Percentiles rank a stretch among this genome's conserved stretches.
Evolutionary conservation across 2,329 filamentous ascomycete species (phyloP).

Genomic region (Pyrenochaeta sp.): DNA sequence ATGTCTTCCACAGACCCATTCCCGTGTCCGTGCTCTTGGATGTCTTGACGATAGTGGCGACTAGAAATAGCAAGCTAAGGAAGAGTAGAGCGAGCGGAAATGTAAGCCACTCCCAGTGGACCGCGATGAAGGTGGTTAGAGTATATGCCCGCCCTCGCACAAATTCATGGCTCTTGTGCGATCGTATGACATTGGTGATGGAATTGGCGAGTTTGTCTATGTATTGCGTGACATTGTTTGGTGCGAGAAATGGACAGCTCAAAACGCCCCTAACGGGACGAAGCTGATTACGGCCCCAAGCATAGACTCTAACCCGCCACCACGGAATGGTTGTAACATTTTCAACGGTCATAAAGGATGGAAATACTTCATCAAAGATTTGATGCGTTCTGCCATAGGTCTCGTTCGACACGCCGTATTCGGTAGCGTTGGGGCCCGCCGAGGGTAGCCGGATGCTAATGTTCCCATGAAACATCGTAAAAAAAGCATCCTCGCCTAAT

Average conservation of each 20-base stretch:
- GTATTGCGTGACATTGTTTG: conserved; percentile 32
- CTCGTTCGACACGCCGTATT: conserved; percentile 12
- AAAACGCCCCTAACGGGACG: not conserved
- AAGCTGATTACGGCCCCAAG: conserved; percentile 2
- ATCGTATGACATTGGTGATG: conserved; percentile 32
- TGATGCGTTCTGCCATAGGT: not conserved
- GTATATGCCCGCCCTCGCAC: conserved; percentile 18
- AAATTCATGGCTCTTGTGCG: conserved; percentile 12
- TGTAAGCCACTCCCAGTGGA: conserved; percentile 36
- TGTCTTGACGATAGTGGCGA: conserved; percentile 25
- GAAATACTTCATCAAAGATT: conserved; percentile 15
- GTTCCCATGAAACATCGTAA: conserved; percentile 1
- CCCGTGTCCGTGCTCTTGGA: conserved; percentile 6
- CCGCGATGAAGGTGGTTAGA: conserved; percentile 14
- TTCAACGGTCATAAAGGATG: conserved; percentile 5
- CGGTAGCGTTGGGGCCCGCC: not conserved
- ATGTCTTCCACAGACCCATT: conserved; percentile 40
- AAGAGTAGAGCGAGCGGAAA: conserved; percentile 33
- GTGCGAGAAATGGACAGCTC: conserved; percentile 22
- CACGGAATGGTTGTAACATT: not conserved
- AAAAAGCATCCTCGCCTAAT: not conserved
- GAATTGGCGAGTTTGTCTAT: conserved; percentile 26
- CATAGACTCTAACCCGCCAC: conserved; percentile 5
- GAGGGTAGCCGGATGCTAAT: conserved; percentile 11
- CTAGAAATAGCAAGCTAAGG: conserved; percentile 32